Evolutionary conservation across 2,329 filamentous ascomycete species (phyloP), one percentile per base, ranked within the genome.

Genomic region (Eurotiales sp.): DNA sequence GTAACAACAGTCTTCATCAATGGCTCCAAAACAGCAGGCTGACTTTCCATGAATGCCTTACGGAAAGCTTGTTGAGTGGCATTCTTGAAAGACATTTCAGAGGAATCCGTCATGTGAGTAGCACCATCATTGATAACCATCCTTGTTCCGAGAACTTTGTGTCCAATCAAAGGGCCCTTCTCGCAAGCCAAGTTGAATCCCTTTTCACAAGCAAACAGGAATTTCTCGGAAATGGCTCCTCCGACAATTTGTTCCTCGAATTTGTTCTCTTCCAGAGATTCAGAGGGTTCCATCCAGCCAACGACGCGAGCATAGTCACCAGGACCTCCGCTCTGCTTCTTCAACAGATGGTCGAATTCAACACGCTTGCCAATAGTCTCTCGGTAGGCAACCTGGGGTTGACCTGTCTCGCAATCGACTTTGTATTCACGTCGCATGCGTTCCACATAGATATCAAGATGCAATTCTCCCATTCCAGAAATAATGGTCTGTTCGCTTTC

Each of bases 1-100:
- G 90, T 96, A 64, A 99, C 90, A 55, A 90, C 91, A 0, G 90
- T 96, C 81, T 96, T 97, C 93, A 99, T 99, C 50, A 99, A 75
- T 4, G 93, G 93, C 73, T 99, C 93, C 30, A 99, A 83, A 8
- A 99, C 85, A 62, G 89, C 82, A 2, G 92, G 91, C 47, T 84
- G 82, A 29, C 86, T 89, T 11, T 88, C 83, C 54, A 80, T 78
- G 76, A 99, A 97, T 15, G 90, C 87, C 75, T 96, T 96, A 61
- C 88, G 85, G 85, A 99, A 99, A 22, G 93, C 93, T 77, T 96
- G 88, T 71, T 96, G 90, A 2, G 93, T 95, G 11, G 93, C 92
- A 60, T 86, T 86, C 72, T 87, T 95, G 83, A 99, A 99, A 11
- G 93, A 85, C 78, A 91, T 88, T 81, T 99, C 93, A 25, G 88